These are phyloP conservation scores for Russula griseocarnosa DNA, from an alignment of 768 basidiomycete species.

Conservation along the genomic window DNA sequence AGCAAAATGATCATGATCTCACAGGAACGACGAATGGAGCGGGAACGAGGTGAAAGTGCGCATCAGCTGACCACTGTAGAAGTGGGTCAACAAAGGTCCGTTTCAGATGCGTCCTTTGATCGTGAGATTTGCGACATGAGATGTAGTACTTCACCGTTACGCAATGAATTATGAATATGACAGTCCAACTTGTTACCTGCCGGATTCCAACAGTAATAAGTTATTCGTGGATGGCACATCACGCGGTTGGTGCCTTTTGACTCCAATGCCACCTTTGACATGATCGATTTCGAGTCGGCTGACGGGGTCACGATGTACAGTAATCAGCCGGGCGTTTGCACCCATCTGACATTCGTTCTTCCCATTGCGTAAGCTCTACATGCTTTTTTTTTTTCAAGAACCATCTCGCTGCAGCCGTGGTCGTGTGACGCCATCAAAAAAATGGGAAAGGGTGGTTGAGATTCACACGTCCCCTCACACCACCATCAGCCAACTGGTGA, in stretches of 20 bases:
- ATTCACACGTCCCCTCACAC: neutral
- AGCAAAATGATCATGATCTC: neutral
- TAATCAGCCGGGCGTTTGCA: neutral
- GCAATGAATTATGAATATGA: too few species aligned
- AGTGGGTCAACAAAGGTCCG: neutral
- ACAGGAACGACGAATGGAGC: neutral
- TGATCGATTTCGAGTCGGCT: constrained; percentile 15
- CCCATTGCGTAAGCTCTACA: neutral
- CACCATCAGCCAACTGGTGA: neutral
- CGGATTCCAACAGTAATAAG: neutral
- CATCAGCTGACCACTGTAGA: neutral
- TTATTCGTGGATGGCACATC: neutral
- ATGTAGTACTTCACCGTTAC: too few species aligned
- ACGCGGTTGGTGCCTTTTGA: neutral
- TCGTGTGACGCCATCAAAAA: constrained; percentile 7
- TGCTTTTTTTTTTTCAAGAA: neutral
- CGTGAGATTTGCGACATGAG: neutral
- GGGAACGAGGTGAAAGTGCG: neutral
- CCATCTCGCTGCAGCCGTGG: neutral
- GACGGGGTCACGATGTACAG: constrained; percentile 14
- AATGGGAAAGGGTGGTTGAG: neutral
- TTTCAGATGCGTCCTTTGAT: neutral
- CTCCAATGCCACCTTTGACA: neutral
- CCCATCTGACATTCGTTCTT: neutral
- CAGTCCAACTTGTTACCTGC: too few species aligned